These are phyloP conservation scores for Fusarium torreyae DNA, from an alignment of 2,329 filamentous ascomycete species.

Conservation along the genomic window DNA sequence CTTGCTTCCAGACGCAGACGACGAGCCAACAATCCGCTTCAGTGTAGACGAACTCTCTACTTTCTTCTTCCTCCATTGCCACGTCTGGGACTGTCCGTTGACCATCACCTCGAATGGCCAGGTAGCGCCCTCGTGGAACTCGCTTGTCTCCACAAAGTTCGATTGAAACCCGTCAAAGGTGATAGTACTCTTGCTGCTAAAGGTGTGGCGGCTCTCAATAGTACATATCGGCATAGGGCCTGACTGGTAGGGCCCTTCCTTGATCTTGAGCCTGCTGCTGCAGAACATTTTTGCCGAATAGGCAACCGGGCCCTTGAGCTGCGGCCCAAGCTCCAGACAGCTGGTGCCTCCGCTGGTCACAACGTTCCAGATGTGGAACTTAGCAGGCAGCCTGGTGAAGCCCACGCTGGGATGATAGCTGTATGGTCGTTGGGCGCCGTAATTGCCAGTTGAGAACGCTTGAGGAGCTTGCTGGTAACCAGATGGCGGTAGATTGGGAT, in stretches of 20 bases:
- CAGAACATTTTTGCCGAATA: slow-evolving; percentile 23
- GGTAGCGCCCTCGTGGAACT: slow-evolving; percentile 1
- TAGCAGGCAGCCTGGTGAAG: neutral
- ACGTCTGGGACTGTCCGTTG: neutral
- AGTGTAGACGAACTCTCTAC: neutral
- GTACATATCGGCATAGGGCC: neutral
- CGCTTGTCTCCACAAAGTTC: neutral
- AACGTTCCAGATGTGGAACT: slow-evolving; percentile 12
- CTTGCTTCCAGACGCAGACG: neutral
- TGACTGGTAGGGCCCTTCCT: slow-evolving; percentile 7
- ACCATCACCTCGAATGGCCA: slow-evolving; percentile 11
- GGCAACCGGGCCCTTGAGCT: neutral
- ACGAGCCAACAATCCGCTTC: neutral
- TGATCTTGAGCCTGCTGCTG: slow-evolving; percentile 14
- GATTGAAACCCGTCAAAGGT: slow-evolving; percentile 3
- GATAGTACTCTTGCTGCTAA: slow-evolving; percentile 7
- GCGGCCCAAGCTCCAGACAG: neutral
- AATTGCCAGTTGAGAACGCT: neutral
- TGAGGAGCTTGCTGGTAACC: neutral
- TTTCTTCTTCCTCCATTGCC: slow-evolving; percentile 9
- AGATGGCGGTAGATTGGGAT: fast-evolving
- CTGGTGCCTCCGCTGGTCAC: neutral
- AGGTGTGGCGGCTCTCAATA: neutral
- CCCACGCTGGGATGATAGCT: neutral
- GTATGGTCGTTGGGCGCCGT: neutral